Evolutionary conservation across 768 basidiomycete genomes (phyloP).

Genomic region (Aureoboletus auriporus): DNA sequence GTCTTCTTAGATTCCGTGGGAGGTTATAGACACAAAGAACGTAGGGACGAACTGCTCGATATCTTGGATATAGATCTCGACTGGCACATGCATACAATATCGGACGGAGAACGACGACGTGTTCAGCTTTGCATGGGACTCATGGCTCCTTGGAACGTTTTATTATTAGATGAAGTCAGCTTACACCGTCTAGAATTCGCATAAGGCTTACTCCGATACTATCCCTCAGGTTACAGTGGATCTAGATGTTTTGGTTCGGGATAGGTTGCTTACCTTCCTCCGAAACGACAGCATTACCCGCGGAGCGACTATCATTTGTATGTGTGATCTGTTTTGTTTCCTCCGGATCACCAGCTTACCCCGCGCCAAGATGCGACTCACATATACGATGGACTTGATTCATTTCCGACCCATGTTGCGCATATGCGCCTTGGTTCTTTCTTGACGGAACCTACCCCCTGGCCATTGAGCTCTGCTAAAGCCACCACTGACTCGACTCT

Average conservation of each 20-base stretch:
- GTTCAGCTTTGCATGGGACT: conserved; percentile 96
- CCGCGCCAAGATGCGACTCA: conserved; percentile 79
- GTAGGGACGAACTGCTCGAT: conserved; percentile 81
- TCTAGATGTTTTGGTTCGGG: conserved; percentile 91
- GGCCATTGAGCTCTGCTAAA: conserved; percentile 48
- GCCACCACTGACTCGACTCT: conserved; percentile 35
- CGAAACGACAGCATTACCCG: conserved; percentile 75
- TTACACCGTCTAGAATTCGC: not conserved
- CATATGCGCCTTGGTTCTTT: conserved; percentile 88
- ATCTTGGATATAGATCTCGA: conserved; percentile 93
- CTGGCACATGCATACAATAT: conserved; percentile 95
- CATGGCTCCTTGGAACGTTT: conserved; percentile 91
- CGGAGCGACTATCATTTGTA: conserved; percentile 85
- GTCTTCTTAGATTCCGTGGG: conserved; percentile 96
- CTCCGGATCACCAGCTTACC: conserved; percentile 5
- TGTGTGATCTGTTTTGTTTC: conserved; percentile 20
- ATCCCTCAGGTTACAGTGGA: conserved; percentile 84
- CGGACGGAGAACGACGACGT: conserved; percentile 90
- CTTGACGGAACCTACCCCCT: conserved; percentile 60
- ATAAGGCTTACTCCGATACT: not conserved
- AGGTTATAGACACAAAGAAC: conserved; percentile 88
- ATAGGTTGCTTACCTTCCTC: conserved; percentile 86
- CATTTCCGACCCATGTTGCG: conserved; percentile 91
- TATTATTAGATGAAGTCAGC: conserved; percentile 87
- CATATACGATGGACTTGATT: conserved; percentile 88